Evolutionary conservation across 805 yeast species (phyloP).

Genomic region (Wickerhamiella australiensis): DNA sequence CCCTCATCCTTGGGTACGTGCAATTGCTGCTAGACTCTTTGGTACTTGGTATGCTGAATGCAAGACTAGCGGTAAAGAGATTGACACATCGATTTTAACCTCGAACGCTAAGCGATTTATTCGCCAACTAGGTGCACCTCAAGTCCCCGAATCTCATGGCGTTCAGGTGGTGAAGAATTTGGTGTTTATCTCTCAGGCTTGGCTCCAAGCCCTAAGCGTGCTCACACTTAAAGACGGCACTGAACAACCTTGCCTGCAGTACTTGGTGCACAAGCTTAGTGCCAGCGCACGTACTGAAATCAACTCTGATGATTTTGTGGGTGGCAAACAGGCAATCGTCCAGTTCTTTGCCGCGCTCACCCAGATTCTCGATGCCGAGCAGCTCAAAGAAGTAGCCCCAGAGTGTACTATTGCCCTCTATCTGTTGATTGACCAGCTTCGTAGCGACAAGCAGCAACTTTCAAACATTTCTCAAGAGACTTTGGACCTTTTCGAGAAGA

Average conservation of each 20-base stretch:
- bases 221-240: conserved; percentile 7
- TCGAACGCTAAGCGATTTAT: conserved; percentile 49
- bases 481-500: conserved; percentile 49
- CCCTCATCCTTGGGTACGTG: conserved; percentile 89
- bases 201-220: conserved; percentile 38
- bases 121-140: conserved; percentile 75
- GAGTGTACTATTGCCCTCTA: conserved; percentile 45
- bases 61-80: conserved; percentile 23
- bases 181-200: conserved; percentile 44
- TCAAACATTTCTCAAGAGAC: conserved; percentile 49
- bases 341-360: conserved; percentile 56
- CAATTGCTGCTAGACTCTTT: conserved; percentile 48
- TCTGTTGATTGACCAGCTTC: conserved; percentile 29
- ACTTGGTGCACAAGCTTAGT: conserved; percentile 53
- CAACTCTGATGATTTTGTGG: conserved; percentile 35
- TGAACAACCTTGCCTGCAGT: conserved; percentile 37
- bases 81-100: conserved; percentile 43
- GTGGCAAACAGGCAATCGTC: conserved; percentile 55
- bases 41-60: conserved; percentile 39
- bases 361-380: conserved; percentile 34
- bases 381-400: conserved; percentile 30
- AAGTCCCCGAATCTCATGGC: conserved; percentile 50
- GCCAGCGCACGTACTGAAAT: conserved; percentile 47
- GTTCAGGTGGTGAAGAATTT: conserved; percentile 55
- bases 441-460: conserved; percentile 39